Conservation (phyloP, 2,329 filamentous ascomycete species). For the Rhinocladiella similis region DNA sequence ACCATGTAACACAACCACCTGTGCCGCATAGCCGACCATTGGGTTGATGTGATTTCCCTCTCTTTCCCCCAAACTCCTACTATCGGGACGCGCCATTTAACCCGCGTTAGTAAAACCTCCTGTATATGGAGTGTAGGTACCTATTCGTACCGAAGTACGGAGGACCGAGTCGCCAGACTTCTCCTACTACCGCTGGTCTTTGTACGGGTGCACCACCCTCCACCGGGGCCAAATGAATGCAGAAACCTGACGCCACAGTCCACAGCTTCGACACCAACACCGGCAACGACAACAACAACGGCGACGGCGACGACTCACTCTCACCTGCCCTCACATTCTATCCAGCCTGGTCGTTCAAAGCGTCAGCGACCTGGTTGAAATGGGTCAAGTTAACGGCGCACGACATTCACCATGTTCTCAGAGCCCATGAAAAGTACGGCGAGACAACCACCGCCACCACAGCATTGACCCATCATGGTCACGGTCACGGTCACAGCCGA, state of each 20-base stretch:
- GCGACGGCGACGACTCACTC: background rate
- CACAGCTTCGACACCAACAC: background rate
- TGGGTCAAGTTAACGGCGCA: slow-evolving; percentile 63
- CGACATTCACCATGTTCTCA: slow-evolving; percentile 49
- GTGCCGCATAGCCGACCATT: no score
- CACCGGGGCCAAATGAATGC: slow-evolving; percentile 11
- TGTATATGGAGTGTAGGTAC: no score
- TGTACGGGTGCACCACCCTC: background rate
- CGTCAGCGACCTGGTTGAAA: slow-evolving; percentile 60
- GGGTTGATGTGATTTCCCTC: no score
- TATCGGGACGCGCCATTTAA: no score
- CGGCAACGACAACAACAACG: background rate
- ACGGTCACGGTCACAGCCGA: background rate
- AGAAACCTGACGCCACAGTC: slow-evolving; percentile 3
- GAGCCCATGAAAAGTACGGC: slow-evolving; percentile 16
- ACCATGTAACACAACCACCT: no score
- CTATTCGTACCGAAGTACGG: no score
- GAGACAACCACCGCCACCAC: slow-evolving; percentile 11
- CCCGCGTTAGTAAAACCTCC: no score
- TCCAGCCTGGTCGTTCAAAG: slow-evolving; percentile 59
- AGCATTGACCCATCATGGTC: slow-evolving; percentile 2
- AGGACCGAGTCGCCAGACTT: no score
- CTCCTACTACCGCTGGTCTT: no score
- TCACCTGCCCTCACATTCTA: slow-evolving; percentile 45
- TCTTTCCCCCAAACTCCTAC: no score